A percentile compares a stretch with the other conserved stretches of the same genome.
Conservation (phyloP, 257 asterid genomes). For the Primulina huaijiensis region DNA sequence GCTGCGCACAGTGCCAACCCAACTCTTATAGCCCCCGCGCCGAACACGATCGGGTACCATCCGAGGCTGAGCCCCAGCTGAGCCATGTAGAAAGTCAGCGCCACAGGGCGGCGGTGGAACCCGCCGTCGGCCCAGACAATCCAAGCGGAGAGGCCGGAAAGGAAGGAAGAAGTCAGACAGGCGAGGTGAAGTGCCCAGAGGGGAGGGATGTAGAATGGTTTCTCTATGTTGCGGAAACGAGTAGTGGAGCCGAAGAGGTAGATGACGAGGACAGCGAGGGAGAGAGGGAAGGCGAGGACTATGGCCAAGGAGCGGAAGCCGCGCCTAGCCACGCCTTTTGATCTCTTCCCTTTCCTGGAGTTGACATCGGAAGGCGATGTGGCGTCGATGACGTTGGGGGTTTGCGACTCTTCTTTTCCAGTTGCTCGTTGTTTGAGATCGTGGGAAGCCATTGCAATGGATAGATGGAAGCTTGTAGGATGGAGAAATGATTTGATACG, state of each 20-base stretch:
- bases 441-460: constrained; percentile 42
- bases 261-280: constrained; percentile 50
- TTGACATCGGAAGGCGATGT: constrained; percentile 12
- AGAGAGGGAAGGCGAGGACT: constrained; percentile 62
- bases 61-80: constrained; percentile 56
- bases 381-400: neutral
- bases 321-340: constrained; percentile 48
- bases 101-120: constrained; percentile 60
- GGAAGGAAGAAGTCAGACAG: constrained; percentile 45
- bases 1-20: constrained; percentile 62
- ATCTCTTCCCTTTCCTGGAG: constrained; percentile 30
- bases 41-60: constrained; percentile 84
- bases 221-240: constrained; percentile 48
- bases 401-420: neutral
- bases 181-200: constrained; percentile 81
- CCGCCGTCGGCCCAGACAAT: constrained; percentile 96
- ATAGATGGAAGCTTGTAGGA: neutral
- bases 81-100: constrained; percentile 49
- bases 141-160: constrained; percentile 85
- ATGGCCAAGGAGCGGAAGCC: constrained; percentile 66
- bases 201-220: constrained; percentile 78
- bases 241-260: constrained; percentile 57
- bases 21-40: constrained; percentile 49
- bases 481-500: neutral
- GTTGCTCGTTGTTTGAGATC: constrained; percentile 58